These are phyloP conservation scores for Aspergillaceae sp. DNA, from an alignment of 2,329 filamentous ascomycete species.

Conservation along the genomic window DNA sequence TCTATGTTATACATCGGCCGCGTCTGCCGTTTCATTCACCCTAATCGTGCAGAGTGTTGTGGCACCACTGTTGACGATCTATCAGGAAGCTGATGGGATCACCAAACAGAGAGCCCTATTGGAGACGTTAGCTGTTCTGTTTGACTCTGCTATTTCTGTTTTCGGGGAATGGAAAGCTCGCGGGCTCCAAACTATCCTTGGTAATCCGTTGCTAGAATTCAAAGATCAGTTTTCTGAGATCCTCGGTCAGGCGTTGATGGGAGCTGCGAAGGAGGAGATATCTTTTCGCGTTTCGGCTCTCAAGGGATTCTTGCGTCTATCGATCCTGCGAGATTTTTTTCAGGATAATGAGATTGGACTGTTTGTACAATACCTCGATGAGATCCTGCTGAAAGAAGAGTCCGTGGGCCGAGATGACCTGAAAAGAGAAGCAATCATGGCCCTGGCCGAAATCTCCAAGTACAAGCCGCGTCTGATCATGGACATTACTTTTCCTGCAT, in stretches of 20 bases:
- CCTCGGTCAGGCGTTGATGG: slow-evolving; percentile 48
- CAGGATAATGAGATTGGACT: slow-evolving; percentile 46
- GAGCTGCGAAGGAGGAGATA: slow-evolving; percentile 42
- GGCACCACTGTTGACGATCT: slow-evolving; percentile 51
- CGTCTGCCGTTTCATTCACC: slow-evolving; percentile 47
- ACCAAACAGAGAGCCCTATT: slow-evolving; percentile 55
- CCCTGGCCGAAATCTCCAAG: slow-evolving; percentile 53
- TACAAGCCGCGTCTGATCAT: slow-evolving; percentile 55
- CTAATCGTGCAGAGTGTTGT: slow-evolving; percentile 49
- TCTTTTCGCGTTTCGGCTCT: slow-evolving; percentile 43
- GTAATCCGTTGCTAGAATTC: slow-evolving; percentile 40
- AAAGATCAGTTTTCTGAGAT: slow-evolving; percentile 46
- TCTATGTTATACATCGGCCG: slow-evolving; percentile 47
- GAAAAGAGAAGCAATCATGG: slow-evolving; percentile 50
- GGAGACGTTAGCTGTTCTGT: slow-evolving; percentile 51
- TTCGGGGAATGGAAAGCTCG: slow-evolving; percentile 48
- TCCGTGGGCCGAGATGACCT: slow-evolving; percentile 49
- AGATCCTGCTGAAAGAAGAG: slow-evolving; percentile 53
- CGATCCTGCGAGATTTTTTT: slow-evolving; percentile 39
- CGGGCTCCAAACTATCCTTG: slow-evolving; percentile 26
- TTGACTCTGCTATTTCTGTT: slow-evolving; percentile 49
- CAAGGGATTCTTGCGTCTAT: slow-evolving; percentile 40
- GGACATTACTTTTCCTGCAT: slow-evolving; percentile 57
- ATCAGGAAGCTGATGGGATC: slow-evolving; percentile 53
- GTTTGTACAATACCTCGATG: slow-evolving; percentile 50